phyloP scores from a whole-genome alignment of 2,329 filamentous ascomycete genomes.

The Thielaviopsis euricoi region DNA sequence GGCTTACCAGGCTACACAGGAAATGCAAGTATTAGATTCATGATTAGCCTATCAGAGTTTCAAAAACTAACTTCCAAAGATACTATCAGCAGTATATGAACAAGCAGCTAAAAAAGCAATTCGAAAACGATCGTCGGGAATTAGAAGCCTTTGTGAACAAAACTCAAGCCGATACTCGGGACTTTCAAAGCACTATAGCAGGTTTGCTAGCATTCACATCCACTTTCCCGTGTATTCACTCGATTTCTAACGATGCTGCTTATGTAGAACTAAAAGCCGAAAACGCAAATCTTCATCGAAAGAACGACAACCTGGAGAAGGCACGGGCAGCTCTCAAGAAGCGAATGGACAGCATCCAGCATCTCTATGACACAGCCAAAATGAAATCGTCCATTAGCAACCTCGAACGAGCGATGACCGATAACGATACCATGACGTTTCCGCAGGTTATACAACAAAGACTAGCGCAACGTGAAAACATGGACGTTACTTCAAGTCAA shows the following conservation, averaged over 20 bases:
- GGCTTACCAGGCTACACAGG: slow-evolving; percentile 70
- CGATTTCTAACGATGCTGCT: not conserved
- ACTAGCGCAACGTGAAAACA: not conserved
- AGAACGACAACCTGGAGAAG: slow-evolving; percentile 54
- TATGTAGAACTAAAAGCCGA: slow-evolving; percentile 38
- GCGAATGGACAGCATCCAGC: slow-evolving; percentile 51
- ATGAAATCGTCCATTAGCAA: slow-evolving; percentile 36
- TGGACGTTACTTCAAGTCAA: not conserved
- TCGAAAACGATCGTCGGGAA: slow-evolving; percentile 39
- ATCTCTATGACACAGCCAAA: slow-evolving; percentile 45
- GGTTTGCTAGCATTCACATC: slow-evolving; percentile 13
- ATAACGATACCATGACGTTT: slow-evolving; percentile 14
- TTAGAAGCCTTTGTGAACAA: slow-evolving; percentile 60
- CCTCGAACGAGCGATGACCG: slow-evolving; percentile 36
- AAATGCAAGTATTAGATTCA: slow-evolving; percentile 41
- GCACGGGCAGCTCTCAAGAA: slow-evolving; percentile 54
- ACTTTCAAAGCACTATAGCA: slow-evolving; percentile 50
- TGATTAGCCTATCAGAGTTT: not conserved
- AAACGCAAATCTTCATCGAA: slow-evolving; percentile 46
- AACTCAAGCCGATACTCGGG: slow-evolving; percentile 55
- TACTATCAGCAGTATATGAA: slow-evolving; percentile 59
- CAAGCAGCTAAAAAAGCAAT: slow-evolving; percentile 58
- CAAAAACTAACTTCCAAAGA: not conserved
- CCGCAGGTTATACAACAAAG: not conserved
- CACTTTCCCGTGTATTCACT: not conserved